Percentiles rank a stretch among this genome's conserved stretches.
phyloP scores from a whole-genome alignment of 139 green algal genomes.

The Deuterostichococcus epilithicus region DNA sequence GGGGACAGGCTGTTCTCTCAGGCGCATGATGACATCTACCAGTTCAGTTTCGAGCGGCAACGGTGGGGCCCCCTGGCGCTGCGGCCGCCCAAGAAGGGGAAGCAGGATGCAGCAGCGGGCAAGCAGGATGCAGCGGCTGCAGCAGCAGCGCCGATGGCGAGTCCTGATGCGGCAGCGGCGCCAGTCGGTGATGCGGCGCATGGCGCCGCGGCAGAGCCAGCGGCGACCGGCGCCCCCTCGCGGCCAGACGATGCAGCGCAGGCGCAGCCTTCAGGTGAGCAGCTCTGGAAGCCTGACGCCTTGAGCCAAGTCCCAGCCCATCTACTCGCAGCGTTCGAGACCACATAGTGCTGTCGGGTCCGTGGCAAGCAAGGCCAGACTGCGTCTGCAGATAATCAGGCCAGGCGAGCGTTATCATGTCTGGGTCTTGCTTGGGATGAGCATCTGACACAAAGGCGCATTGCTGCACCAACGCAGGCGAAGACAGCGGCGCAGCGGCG shows the following conservation, averaged over 20 bases:
- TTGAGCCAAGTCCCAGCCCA: too few relatives aligned
- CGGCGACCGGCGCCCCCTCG: neutral
- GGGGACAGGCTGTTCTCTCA: slow-evolving; percentile 67
- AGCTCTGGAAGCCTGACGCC: too few relatives aligned
- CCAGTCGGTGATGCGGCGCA: neutral
- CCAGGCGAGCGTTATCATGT: too few relatives aligned
- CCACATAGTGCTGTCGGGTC: too few relatives aligned
- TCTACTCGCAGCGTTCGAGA: too few relatives aligned
- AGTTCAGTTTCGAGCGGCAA: slow-evolving; percentile 66
- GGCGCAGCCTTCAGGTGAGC: slow-evolving; percentile 1
- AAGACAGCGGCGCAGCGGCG: neutral
- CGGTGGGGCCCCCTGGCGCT: slow-evolving; percentile 71
- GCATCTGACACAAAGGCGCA: too few relatives aligned
- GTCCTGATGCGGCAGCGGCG: slow-evolving; percentile 1
- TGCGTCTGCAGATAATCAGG: too few relatives aligned
- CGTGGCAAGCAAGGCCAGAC: too few relatives aligned
- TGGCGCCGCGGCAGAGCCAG: slow-evolving; percentile 3
- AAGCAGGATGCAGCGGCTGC: neutral
- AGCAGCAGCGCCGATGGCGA: slow-evolving; percentile 2
- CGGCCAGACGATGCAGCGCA: slow-evolving; percentile 1
- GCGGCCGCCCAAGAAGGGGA: slow-evolving; percentile 29
- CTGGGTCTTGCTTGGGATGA: too few relatives aligned
- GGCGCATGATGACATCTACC: slow-evolving; percentile 86
- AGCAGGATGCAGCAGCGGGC: slow-evolving; percentile 14
- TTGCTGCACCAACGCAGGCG: slow-evolving; percentile 11